Evolutionary conservation across 192 early-diverging fungal species (phyloP), one percentile per base, ranked within the genome.

Genomic region (Coemansia aciculifera): DNA sequence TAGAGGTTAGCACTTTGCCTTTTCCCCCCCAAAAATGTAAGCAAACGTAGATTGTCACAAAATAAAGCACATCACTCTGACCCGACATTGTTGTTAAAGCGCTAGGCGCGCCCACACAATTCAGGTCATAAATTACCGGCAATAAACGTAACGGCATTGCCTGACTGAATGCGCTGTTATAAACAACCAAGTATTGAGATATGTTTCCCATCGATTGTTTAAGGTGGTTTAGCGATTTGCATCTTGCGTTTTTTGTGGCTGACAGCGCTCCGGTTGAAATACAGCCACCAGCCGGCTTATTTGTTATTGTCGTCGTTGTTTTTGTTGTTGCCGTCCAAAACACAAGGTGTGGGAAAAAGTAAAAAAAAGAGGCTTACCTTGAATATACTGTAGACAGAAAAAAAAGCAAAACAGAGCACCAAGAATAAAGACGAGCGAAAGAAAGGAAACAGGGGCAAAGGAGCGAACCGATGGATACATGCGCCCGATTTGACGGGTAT

Each of bases 261-360:
- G n/a, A 59, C 5, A 36, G 24, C 56, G 13, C 29, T 59, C 32
- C 56, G 56, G 56, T 15, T 59, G 56, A 59, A 59, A 59, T 59
- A 59, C 17, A 59, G 56, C 32, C 56, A 34, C 31, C 9, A 1
- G 0, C 56, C 56, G 56, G 56, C 56, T 36, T 59, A 59, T 36
- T 36, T 31, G 27, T 48, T 19, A 48, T 48, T 48, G 44, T 48
- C 44, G 44, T 48, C 44, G 44, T 48, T 27, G 32, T 31, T 59
- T 31, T 31, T 59, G 56, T 34, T 59, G 31, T 59, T 59, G 32
- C 17, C 31, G 21, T 36, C 56, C 17, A 32, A 36, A 59, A 36
- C 13, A 31, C 13, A 19, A n/a, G 32, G 31, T n/a, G 32, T 27
- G 15, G 31, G 27, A 59, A 59, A 34, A 31, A 31, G 21, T 24